Evolutionary conservation across 1,284 basidiomycete genomes (phyloP), one percentile per base, ranked within the genome.

Genomic region (Omphalotus olearius): DNA sequence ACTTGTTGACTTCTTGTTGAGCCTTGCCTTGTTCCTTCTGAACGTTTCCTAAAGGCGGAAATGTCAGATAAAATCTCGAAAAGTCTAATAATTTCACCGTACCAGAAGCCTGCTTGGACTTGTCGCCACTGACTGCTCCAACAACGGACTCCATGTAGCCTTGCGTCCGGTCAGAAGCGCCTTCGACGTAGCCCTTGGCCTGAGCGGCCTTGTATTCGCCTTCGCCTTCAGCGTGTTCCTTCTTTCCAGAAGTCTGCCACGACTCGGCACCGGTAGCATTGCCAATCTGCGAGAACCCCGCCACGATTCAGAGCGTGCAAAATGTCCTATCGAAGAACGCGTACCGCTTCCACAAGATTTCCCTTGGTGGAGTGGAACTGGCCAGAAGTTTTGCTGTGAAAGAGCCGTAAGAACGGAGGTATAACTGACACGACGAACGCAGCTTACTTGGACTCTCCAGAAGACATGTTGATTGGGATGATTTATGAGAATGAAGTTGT

Each of bases 121-220:
- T 79, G 66, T 89, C 86, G 35, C 84, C 86, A 13, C 73, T 78
- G 36, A 87, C 56, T 4, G 85, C 80, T 33, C 83, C 86, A 33
- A 82, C 74, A 26, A 89, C 68, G 18, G 79, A 70, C 59, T 88
- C 83, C 58, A 80, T 81, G 72, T 84, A 84, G 47, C 87, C 87
- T 38, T 66, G 64, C 17, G 80, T 26, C 53, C 76, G 76, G 60
- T 88, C 85, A 3, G 64, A 52, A 11, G 70, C 67, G 36, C 87
- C 87, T 58, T 88, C 77, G 14, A 68, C 77, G 55, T 72, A 81
- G 4, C 75, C 78, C 59, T 82, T 67, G 7, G 73, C 72, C 57
- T 81, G 75, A 0, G 80, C 79, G 20, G 75, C 75, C 16, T 76
- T 76, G 62, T 75, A 72, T 59, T 85, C 81, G 9, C 72, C 72